Percentiles rank a stretch among this genome's conserved stretches.
Evolutionary conservation across 2,329 filamentous ascomycete species (phyloP).

Genomic region (Fusarium avenaceum): DNA sequence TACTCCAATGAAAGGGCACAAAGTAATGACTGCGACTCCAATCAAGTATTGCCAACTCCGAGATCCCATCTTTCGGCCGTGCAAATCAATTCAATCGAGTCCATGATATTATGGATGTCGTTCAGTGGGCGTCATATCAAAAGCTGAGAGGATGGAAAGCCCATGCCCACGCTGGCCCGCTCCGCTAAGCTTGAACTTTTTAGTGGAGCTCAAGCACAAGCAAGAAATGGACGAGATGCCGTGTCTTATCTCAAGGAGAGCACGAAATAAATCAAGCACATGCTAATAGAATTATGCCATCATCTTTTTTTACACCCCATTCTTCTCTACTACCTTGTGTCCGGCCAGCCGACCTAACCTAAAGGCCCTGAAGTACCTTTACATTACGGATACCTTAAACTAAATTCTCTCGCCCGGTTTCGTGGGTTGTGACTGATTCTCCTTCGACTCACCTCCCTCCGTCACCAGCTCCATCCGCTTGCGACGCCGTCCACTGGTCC

Average conservation of each 20-base stretch:
- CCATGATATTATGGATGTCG: conserved; percentile 3
- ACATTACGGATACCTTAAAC: not conserved
- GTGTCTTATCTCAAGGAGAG: conserved; percentile 39
- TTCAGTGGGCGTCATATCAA: conserved; percentile 41
- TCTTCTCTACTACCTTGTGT: conserved; percentile 21
- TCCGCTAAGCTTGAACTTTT: conserved; percentile 44
- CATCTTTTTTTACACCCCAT: conserved; percentile 29
- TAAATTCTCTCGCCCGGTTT: conserved; percentile 43
- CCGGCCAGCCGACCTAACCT: conserved; percentile 31
- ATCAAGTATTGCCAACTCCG: conserved; percentile 5
- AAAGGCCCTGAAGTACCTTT: conserved; percentile 7
- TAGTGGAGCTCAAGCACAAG: conserved; percentile 40
- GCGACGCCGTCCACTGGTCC: conserved; percentile 41
- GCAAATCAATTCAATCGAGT: conserved; percentile 28
- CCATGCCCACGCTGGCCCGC: conserved; percentile 43
- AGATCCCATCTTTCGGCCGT: conserved; percentile 16
- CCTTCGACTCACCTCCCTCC: conserved; percentile 44
- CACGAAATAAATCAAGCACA: conserved; percentile 27
- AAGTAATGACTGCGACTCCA: not conserved
- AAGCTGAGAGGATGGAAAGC: no score
- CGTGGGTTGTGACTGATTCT: conserved; percentile 41
- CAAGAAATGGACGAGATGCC: conserved; percentile 28
- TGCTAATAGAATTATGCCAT: conserved; percentile 3
- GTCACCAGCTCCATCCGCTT: conserved; percentile 38
- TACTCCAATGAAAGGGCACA: not conserved